phyloP scores from a whole-genome alignment of 306 rosid genomes.

The Castanea crenata region DNA sequence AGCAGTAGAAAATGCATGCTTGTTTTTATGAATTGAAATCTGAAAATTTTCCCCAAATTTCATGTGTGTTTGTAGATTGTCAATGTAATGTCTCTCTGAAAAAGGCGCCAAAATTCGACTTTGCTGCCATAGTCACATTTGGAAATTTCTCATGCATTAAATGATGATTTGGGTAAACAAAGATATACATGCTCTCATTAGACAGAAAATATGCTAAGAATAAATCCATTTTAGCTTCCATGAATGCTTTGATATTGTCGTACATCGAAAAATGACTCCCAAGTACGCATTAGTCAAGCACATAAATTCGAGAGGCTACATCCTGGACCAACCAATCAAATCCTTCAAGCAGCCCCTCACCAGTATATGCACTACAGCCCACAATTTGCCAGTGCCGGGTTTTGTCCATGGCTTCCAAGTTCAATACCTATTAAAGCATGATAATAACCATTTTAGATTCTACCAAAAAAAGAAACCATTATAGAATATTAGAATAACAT shows the following conservation, averaged over 20 bases:
- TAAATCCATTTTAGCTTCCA: background rate
- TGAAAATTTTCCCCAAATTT: no score
- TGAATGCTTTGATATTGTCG: background rate
- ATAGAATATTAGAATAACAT: background rate
- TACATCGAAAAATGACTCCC: background rate
- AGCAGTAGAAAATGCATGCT: no score
- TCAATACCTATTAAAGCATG: constrained; percentile 46
- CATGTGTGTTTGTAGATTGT: no score
- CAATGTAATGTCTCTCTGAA: background rate
- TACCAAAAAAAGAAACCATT: no score
- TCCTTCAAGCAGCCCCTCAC: constrained; percentile 78
- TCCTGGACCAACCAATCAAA: constrained; percentile 91
- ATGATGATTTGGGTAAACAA: background rate
- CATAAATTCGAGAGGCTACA: constrained; percentile 78
- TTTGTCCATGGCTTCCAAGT: constrained; percentile 79
- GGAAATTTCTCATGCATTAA: background rate
- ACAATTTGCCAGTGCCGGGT: constrained; percentile 76
- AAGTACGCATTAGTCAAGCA: constrained; percentile 41
- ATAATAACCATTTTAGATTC: constrained; percentile 4
- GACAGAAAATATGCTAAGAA: background rate
- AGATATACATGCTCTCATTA: background rate
- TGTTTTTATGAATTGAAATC: no score
- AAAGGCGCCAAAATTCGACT: background rate
- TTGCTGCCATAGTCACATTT: background rate
- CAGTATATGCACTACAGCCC: constrained; percentile 81